Conservation (phyloP, 805 yeast genomes). For the Candida chilensis region DNA sequence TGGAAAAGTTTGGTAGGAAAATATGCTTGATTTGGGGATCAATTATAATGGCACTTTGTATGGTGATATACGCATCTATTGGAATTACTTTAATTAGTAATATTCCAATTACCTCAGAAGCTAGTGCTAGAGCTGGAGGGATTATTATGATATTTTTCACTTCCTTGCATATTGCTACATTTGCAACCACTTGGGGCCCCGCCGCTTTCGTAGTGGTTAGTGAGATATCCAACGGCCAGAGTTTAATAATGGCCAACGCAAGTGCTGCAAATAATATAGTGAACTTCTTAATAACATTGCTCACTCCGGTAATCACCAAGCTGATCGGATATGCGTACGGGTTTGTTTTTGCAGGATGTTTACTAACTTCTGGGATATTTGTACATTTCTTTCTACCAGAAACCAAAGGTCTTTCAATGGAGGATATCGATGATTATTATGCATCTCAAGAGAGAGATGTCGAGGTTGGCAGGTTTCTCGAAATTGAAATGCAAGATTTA, state of each 20-base stretch:
- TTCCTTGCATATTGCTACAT: conserved; percentile 29
- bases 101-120: conserved; percentile 5
- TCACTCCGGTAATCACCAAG: conserved; percentile 30
- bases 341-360: conserved; percentile 31
- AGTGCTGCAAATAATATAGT: conserved; percentile 22
- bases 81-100: conserved; percentile 10
- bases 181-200: conserved; percentile 37
- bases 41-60: neutral
- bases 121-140: conserved; percentile 24
- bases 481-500: too few relatives aligned
- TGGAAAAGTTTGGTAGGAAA: conserved; percentile 17
- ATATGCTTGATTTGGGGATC: conserved; percentile 14
- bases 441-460: too few relatives aligned
- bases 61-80: neutral
- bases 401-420: conserved; percentile 36
- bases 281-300: conserved; percentile 30
- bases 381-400: conserved; percentile 31
- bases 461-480: too few relatives aligned
- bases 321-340: conserved; percentile 36
- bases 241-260: neutral
- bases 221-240: conserved; percentile 8
- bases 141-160: conserved; percentile 31
- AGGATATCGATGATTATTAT: conserved; percentile 37
- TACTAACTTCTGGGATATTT: conserved; percentile 29
- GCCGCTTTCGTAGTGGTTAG: conserved; percentile 28